These are phyloP conservation scores for Solanum megistacrolobum DNA, from an alignment of 257 asterid genomes.

Conservation along the genomic window DNA sequence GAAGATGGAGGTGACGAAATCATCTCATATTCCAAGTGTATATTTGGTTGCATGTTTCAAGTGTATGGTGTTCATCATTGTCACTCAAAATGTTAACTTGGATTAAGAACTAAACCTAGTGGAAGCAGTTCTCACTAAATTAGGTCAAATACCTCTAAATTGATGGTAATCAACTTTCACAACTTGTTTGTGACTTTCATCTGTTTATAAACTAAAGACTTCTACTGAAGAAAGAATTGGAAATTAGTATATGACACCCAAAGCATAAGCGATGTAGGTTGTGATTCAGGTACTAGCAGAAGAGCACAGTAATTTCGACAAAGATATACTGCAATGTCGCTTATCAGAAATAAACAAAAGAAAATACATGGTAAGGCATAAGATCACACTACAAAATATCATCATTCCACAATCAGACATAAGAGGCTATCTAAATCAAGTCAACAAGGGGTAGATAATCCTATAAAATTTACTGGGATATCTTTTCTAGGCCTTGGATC, in stretches of 20 bases:
- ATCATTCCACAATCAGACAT: not conserved
- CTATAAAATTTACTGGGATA: not conserved
- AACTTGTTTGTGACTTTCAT: not conserved
- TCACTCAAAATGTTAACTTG: not conserved
- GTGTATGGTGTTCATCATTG: not conserved
- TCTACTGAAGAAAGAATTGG: not conserved
- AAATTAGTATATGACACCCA: not conserved
- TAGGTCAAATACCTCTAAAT: not conserved
- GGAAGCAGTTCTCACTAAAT: not conserved
- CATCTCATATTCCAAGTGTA: not conserved
- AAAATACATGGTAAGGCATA: not conserved
- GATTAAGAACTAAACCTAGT: not conserved
- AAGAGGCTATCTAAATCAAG: not conserved
- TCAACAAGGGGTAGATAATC: not conserved
- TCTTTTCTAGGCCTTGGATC: not conserved
- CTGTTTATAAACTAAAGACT: not conserved
- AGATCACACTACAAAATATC: not conserved
- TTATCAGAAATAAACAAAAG: not conserved
- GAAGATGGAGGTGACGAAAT: not conserved
- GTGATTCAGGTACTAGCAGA: not conserved
- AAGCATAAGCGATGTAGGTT: not conserved
- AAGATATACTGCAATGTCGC: not conserved
- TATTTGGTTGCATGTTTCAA: not conserved
- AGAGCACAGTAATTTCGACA: not conserved
- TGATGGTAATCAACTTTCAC: not conserved